Conservation (phyloP, 805 yeast species). For the Sugiyamaella smithiae region DNA sequence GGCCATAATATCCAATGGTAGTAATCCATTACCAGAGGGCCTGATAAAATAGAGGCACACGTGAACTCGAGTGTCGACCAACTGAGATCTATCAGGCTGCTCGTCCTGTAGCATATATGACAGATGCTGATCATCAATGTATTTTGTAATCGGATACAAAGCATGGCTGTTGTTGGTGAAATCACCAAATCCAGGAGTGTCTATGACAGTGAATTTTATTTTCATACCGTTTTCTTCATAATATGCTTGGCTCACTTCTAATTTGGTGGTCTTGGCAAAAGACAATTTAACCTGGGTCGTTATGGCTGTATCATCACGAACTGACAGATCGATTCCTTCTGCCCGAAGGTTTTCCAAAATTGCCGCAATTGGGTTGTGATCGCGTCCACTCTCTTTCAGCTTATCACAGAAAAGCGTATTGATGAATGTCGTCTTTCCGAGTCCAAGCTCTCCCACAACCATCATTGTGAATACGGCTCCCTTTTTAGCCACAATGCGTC, state of each 20-base stretch:
- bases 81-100: constrained; percentile 65
- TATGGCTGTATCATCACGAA: background rate
- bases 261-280: constrained; percentile 58
- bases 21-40: constrained; percentile 86
- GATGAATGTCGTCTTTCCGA: constrained; percentile 86
- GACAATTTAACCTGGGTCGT: background rate
- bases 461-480: constrained; percentile 62
- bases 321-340: background rate
- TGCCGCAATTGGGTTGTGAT: constrained; percentile 9
- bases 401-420: constrained; percentile 64
- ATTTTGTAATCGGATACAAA: constrained; percentile 85
- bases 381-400: constrained; percentile 48
- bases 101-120: constrained; percentile 88
- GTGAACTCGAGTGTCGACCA: constrained; percentile 77
- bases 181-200: constrained; percentile 94
- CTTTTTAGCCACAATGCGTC: constrained; percentile 55
- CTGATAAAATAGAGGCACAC: constrained; percentile 86
- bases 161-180: constrained; percentile 80
- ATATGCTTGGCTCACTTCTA: constrained; percentile 58
- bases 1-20: constrained; percentile 82
- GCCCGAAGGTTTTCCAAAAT: background rate
- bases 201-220: constrained; percentile 75
- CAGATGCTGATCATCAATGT: constrained; percentile 88
- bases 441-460: constrained; percentile 83
- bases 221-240: constrained; percentile 81